phyloP scores from a whole-genome alignment of 768 basidiomycete genomes.

The Serendipita sp. region DNA sequence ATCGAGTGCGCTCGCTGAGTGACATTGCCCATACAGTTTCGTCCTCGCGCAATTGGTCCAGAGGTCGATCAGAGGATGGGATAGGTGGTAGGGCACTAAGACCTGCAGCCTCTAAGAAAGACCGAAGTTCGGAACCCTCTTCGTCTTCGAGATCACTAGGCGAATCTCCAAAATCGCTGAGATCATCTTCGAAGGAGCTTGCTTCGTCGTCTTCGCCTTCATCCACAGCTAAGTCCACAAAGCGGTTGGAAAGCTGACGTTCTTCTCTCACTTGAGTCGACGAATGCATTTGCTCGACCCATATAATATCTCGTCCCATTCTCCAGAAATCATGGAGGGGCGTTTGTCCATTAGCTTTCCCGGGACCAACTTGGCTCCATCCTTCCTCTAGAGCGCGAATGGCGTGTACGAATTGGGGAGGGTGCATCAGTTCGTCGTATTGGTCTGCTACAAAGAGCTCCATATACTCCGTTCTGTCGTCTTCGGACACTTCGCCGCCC shows the following conservation, averaged over 20 bases:
- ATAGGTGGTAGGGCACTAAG: conserved; percentile 23
- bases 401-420: conserved; percentile 30
- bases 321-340: conserved; percentile 36
- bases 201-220: neutral
- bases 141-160: neutral
- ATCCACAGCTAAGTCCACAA: neutral
- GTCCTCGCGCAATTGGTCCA: conserved; percentile 23
- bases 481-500: conserved; percentile 21
- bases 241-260: neutral
- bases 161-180: neutral
- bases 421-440: conserved; percentile 24
- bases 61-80: conserved; percentile 23
- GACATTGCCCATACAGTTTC: conserved; percentile 42
- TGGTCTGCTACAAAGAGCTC: conserved; percentile 34
- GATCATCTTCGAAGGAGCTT: neutral
- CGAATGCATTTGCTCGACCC: conserved; percentile 14
- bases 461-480: conserved; percentile 29
- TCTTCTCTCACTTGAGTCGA: neutral
- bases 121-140: neutral
- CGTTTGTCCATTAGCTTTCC: neutral
- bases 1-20: conserved; percentile 27
- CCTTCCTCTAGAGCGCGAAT: neutral
- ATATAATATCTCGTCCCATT: conserved; percentile 28
- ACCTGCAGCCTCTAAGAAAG: conserved; percentile 14
- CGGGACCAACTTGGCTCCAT: neutral